phyloP scores from a whole-genome alignment of 2,329 filamentous ascomycete species.

The Sordariomycetes sp. region DNA sequence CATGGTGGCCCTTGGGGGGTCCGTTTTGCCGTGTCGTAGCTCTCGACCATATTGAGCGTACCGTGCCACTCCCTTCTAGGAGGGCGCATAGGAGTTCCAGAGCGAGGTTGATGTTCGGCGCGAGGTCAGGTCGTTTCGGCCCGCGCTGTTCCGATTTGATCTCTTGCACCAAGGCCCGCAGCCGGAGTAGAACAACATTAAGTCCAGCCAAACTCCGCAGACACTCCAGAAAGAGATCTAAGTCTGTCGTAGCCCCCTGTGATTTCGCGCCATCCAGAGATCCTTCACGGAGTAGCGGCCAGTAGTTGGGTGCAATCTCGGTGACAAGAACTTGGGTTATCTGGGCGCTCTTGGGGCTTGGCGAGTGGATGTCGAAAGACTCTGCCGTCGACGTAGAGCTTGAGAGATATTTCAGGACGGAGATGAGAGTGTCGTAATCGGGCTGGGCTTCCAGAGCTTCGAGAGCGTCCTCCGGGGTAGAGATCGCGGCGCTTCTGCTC shows the following conservation, averaged over 20 bases:
- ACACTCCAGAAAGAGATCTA: constrained; percentile 46
- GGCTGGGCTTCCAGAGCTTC: constrained; percentile 52
- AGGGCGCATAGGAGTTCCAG: constrained; percentile 28
- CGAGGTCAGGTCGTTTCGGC: constrained; percentile 26
- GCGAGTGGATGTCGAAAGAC: constrained; percentile 20
- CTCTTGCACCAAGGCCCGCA: constrained; percentile 51
- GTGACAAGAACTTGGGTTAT: constrained; percentile 42
- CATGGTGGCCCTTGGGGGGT: neutral
- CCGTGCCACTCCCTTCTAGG: constrained; percentile 23
- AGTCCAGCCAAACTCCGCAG: constrained; percentile 67
- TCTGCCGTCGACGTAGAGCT: constrained; percentile 8
- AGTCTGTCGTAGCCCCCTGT: constrained; percentile 19
- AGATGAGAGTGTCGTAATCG: constrained; percentile 42
- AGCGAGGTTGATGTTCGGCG: constrained; percentile 30
- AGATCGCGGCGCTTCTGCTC: neutral
- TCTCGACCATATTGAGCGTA: constrained; percentile 16
- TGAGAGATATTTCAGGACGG: constrained; percentile 40
- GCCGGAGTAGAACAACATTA: constrained; percentile 62
- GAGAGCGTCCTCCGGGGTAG: constrained; percentile 38
- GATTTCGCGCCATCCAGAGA: constrained; percentile 10
- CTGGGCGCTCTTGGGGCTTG: constrained; percentile 53
- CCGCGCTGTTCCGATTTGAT: constrained; percentile 26
- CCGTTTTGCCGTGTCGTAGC: neutral
- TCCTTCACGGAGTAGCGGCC: constrained; percentile 50
- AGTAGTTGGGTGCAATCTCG: constrained; percentile 72